These are phyloP conservation scores for Trebouxiophyceae sp. DNA, from an alignment of 163 green algal species.

Conservation along the genomic window DNA sequence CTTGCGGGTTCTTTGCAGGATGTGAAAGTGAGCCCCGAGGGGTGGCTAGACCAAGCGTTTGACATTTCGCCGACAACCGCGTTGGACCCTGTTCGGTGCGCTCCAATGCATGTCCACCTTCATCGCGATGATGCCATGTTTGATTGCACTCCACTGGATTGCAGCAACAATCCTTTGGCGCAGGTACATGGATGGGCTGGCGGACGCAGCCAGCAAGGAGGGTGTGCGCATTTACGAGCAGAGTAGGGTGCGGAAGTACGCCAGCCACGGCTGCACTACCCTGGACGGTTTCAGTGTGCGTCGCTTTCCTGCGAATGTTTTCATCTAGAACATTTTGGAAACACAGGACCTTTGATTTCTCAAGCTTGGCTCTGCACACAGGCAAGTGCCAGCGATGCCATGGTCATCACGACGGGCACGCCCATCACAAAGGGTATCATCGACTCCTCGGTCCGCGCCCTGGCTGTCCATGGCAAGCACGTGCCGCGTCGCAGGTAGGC, in stretches of 20 bases:
- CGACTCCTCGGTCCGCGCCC: conserved; percentile 7
- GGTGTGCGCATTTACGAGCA: conserved; percentile 36
- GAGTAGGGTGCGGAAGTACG: conserved; percentile 13
- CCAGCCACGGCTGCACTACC: conserved; percentile 18
- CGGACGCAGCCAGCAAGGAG: conserved; percentile 28
- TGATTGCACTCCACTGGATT: too few species aligned
- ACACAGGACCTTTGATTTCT: background rate
- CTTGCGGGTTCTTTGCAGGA: too few species aligned
- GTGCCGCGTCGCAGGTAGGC: conserved; percentile 18
- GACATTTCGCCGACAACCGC: too few species aligned
- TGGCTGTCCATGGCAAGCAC: conserved; percentile 41
- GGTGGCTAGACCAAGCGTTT: too few species aligned
- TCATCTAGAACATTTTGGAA: background rate
- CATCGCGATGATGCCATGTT: too few species aligned
- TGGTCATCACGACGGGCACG: conserved; percentile 47
- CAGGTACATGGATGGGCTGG: conserved; percentile 33
- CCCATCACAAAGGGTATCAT: conserved; percentile 55
- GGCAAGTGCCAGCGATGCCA: conserved; percentile 14
- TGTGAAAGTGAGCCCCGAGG: too few species aligned
- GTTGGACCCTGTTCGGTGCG: too few species aligned
- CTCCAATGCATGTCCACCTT: too few species aligned
- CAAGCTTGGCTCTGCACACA: too few species aligned
- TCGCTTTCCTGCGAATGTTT: background rate
- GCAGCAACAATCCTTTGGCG: too few species aligned
- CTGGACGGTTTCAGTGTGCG: conserved; percentile 14